Conservation (phyloP, 495 filamentous ascomycete genomes). For the Penicillium turbatum region DNA sequence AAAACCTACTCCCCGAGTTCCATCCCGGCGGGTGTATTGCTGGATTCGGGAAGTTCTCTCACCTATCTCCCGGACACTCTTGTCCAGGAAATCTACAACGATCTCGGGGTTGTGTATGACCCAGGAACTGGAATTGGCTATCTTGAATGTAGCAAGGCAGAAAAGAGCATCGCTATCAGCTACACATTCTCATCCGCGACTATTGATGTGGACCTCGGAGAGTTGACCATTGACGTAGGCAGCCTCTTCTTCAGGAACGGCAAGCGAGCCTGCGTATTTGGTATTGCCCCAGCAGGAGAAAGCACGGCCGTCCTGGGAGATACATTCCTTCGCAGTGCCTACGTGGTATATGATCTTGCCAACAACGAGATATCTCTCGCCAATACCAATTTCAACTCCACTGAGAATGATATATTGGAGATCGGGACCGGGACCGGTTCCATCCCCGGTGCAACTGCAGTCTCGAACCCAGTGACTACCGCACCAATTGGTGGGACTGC, state of each 20-base stretch:
- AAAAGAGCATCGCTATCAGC: slow-evolving; percentile 52
- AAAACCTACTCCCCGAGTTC: slow-evolving; percentile 49
- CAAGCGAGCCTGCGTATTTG: slow-evolving; percentile 62
- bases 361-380: slow-evolving; percentile 88
- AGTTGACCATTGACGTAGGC: slow-evolving; percentile 68
- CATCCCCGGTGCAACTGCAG: slow-evolving; percentile 68
- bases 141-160: slow-evolving; percentile 67
- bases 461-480: slow-evolving; percentile 58
- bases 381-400: slow-evolving; percentile 77
- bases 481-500: slow-evolving; percentile 35
- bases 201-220: slow-evolving; percentile 70
- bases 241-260: slow-evolving; percentile 58
- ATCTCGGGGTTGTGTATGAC: slow-evolving; percentile 62
- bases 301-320: slow-evolving; percentile 76
- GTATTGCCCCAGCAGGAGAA: slow-evolving; percentile 66
- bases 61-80: slow-evolving; percentile 78
- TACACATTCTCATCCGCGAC: slow-evolving; percentile 65
- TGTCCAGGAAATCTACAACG: slow-evolving; percentile 57
- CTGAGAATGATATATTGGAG: slow-evolving; percentile 59
- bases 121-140: slow-evolving; percentile 49
- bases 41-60: slow-evolving; percentile 90
- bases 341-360: slow-evolving; percentile 84
- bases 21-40: slow-evolving; percentile 60
- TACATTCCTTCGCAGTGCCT: slow-evolving; percentile 87
- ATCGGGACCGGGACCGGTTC: slow-evolving; percentile 60